Conservation (phyloP, 805 yeast species). For the Sugiyamaella boreocaroliniensis region DNA sequence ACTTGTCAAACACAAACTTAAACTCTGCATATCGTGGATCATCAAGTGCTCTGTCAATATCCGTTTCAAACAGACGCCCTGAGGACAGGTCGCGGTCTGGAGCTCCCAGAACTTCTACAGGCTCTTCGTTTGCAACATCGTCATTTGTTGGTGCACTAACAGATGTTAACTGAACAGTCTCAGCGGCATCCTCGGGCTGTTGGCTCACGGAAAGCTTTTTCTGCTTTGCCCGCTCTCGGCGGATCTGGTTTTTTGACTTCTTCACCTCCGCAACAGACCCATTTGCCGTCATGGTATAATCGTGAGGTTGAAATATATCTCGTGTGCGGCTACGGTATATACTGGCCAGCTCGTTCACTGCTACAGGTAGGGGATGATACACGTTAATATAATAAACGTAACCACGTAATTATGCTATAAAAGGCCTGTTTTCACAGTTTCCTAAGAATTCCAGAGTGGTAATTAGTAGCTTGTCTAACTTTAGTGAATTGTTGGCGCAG, state of each 20-base stretch:
- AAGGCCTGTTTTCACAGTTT: too few species aligned
- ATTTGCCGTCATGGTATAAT: slow-evolving; percentile 8
- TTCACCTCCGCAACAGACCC: slow-evolving; percentile 19
- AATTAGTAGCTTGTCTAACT: too few species aligned
- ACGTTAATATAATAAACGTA: too few species aligned
- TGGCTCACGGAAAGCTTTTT: slow-evolving; percentile 24
- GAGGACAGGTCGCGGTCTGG: neutral
- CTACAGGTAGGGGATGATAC: too few species aligned
- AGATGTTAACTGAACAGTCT: slow-evolving; percentile 2
- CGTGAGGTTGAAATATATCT: slow-evolving; percentile 6
- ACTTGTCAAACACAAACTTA: slow-evolving; percentile 32
- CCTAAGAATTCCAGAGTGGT: too few species aligned
- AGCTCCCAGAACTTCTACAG: neutral
- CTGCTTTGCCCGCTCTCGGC: slow-evolving; percentile 39
- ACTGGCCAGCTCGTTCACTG: too few species aligned
- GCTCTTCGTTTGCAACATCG: neutral
- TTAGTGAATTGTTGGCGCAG: too few species aligned
- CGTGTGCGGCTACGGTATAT: too few species aligned
- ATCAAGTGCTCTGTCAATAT: slow-evolving; percentile 22
- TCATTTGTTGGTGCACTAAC: slow-evolving; percentile 10
- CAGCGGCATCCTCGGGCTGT: slow-evolving; percentile 21
- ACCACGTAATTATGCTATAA: too few species aligned
- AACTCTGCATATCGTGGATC: slow-evolving; percentile 33
- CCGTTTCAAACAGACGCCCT: slow-evolving; percentile 18
- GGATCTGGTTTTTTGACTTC: slow-evolving; percentile 34